Percentiles rank a stretch among this genome's conserved stretches.
phyloP scores from a whole-genome alignment of 2,329 filamentous ascomycete species.

The Cladosporium sp. region DNA sequence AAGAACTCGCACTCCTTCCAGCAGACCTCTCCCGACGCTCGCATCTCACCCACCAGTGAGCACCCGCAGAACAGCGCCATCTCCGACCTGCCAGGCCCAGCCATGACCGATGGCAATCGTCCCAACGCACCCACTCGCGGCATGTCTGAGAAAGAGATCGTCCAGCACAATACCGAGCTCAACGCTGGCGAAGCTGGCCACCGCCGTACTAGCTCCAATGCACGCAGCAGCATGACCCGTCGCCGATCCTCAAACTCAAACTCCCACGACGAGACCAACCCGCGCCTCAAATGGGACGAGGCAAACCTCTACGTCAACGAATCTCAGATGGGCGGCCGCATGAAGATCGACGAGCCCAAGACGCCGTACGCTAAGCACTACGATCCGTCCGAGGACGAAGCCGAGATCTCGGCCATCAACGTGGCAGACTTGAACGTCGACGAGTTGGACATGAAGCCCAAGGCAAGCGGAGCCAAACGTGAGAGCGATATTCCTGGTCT shows the following conservation, averaged over 20 bases:
- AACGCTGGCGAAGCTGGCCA: constrained; percentile 79
- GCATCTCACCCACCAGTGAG: constrained; percentile 48
- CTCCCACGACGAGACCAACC: constrained; percentile 48
- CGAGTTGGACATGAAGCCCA: constrained; percentile 60
- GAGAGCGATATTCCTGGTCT: constrained; percentile 88
- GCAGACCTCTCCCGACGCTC: constrained; percentile 53
- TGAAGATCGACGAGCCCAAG: constrained; percentile 99
- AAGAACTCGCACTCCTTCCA: constrained; percentile 76
- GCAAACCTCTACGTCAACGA: constrained; percentile 96
- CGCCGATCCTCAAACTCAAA: constrained; percentile 60
- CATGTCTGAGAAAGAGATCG: constrained; percentile 79
- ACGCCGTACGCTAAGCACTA: constrained; percentile 94
- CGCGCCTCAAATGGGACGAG: constrained; percentile 96
- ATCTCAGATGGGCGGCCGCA: constrained; percentile 90
- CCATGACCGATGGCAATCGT: constrained; percentile 34
- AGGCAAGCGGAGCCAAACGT: constrained; percentile 41
- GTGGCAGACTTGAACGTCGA: constrained; percentile 69
- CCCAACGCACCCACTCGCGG: constrained; percentile 49
- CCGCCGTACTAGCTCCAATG: constrained; percentile 78
- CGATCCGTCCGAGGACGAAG: constrained; percentile 84
- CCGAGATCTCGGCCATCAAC: constrained; percentile 67
- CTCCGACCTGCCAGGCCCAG: constrained; percentile 31
- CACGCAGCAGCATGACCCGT: constrained; percentile 67
- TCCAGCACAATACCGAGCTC: constrained; percentile 87
- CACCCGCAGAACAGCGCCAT: constrained; percentile 12